Base-by-base conservation (phyloP, 495 filamentous ascomycete species). In the Haplographium delicatum region DNA sequence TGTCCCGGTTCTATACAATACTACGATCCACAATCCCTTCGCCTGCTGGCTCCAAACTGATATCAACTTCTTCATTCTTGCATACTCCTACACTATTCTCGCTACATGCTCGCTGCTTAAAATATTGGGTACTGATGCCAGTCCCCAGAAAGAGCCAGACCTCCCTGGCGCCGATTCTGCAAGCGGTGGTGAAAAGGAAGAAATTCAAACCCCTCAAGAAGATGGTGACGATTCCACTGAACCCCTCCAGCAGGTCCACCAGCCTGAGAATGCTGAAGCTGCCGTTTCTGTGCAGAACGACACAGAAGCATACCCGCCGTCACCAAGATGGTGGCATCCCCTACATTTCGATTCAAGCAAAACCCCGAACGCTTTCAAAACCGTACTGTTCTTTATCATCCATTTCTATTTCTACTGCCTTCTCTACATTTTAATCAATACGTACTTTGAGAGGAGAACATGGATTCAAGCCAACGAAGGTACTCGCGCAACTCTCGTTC, bases 401-500 rank as follows among this genome's bases (percentile, higher is more conserved):
- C 39, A 49, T n/a, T 15, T 25, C 2, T 1, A 28, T 16, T 26
- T 49, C 34, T 39, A 34, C 20, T 51, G 25, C 24, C 4, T 24
- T 28, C 8, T 51, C 3, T 51, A 34, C 2, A 15, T 43, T 22
- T 42, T 23, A 18, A 20, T 10, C 10, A 5, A 5, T 7, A 24
- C 7, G 15, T 34, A 42, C 24, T n/a, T 30, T 9, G 28, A 51
- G 28, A 15, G 40, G 5, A 7, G 26, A 1, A 44, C 26, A 3
- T 51, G 49, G 49, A 23, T 28, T 4, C 1, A 22, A 18, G 49
- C 49, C 24, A 51, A 51, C 39, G 30, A 44, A 15, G 8, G 25
- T 0, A 16, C 49, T 35, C 33, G 46, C 3, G 9, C 4, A 4
- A 8, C 28, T 10, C n/a, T 40, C 6, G n/a, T 27, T 18, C 34